Base-by-base conservation (phyloP, 352 stramenopile genomes). In the Phytophthora fragariae region DNA sequence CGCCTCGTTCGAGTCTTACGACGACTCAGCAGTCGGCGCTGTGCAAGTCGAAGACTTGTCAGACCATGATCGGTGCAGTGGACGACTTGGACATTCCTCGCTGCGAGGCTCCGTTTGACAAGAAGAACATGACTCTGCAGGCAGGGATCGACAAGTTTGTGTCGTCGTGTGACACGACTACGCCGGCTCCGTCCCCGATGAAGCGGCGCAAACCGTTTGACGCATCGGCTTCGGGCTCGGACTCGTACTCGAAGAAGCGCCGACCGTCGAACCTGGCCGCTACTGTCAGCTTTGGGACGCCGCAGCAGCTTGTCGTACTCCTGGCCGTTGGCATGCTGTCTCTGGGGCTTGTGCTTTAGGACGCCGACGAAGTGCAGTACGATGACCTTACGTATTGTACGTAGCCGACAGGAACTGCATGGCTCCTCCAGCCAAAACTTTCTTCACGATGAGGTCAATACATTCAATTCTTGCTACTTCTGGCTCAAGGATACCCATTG, bases 51-150 rank as follows among this genome's bases (percentile, higher is more conserved):
- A 75, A 76, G 17, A 49, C 67, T 1, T 92, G 85, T 56, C 78
- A 86, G 50, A 57, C 72, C 1, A 84, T 91, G 80, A 88, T 92
- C 50, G 82, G 80, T 0, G 63, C 70, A 10, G 65, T 91, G 10
- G 83, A 91, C 65, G 85, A 91, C 58, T 72, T 92, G 61, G 70
- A 86, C 19, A 66, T 92, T 11, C 82, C 83, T 17, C 76, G 57
- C 15, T 92, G 85, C 54, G 85, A 90, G 1, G 56, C 78, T 8
- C 10, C 76, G 2, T 83, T 88, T 57, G 71, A 83, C 62, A 70
- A 79, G 21, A 76, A 75, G 56, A 91, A 91, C 59, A 66, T 86
- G 64, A 90, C 82, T 62, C 67, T 92, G 41, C 81, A 88, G 69
- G 49, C 52, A 49, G 83, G 74, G 33, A 47, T 89, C n/a, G 77